These are phyloP conservation scores for Pythium vanterpoolii DNA, from an alignment of 352 stramenopile species.

Conservation along the genomic window DNA sequence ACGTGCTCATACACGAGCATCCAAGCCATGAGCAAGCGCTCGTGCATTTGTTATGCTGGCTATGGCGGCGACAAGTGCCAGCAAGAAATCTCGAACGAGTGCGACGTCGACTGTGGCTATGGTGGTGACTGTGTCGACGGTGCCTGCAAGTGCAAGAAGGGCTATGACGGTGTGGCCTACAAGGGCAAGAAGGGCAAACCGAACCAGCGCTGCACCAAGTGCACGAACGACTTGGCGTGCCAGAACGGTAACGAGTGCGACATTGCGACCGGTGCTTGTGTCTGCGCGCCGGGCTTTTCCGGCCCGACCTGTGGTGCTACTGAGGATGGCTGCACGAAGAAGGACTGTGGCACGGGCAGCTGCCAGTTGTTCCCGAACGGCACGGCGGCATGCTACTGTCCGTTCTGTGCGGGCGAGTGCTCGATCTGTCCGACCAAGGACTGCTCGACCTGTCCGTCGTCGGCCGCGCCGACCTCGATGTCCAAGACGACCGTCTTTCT, in stretches of 20 bases:
- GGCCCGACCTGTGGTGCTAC: slow-evolving; percentile 44
- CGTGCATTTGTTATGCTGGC: slow-evolving; percentile 37
- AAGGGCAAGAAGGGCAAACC: slow-evolving; percentile 43
- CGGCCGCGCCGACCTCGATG: slow-evolving; percentile 25
- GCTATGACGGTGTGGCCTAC: slow-evolving; percentile 41
- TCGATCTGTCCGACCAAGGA: slow-evolving; percentile 24
- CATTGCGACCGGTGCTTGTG: slow-evolving; percentile 32
- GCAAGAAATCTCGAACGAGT: slow-evolving; percentile 37
- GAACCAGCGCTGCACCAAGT: slow-evolving; percentile 41
- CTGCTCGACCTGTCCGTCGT: slow-evolving; percentile 30
- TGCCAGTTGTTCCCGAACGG: slow-evolving; percentile 27
- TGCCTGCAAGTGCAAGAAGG: slow-evolving; percentile 40
- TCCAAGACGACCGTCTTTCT: slow-evolving; percentile 28
- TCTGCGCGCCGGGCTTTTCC: slow-evolving; percentile 35
- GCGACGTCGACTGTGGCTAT: slow-evolving; percentile 50
- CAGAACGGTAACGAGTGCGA: slow-evolving; percentile 37
- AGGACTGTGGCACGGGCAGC: slow-evolving; percentile 24
- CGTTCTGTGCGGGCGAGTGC: slow-evolving; percentile 31
- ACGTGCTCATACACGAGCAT: slow-evolving; percentile 40
- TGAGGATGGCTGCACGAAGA: slow-evolving; percentile 34
- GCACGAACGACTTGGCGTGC: slow-evolving; percentile 34
- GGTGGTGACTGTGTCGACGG: slow-evolving; percentile 45
- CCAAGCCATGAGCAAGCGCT: slow-evolving; percentile 29
- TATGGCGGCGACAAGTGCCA: slow-evolving; percentile 44
- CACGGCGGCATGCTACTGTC: slow-evolving; percentile 31